Conservation (phyloP, 75 land plant genomes). For the Pinus taeda region DNA sequence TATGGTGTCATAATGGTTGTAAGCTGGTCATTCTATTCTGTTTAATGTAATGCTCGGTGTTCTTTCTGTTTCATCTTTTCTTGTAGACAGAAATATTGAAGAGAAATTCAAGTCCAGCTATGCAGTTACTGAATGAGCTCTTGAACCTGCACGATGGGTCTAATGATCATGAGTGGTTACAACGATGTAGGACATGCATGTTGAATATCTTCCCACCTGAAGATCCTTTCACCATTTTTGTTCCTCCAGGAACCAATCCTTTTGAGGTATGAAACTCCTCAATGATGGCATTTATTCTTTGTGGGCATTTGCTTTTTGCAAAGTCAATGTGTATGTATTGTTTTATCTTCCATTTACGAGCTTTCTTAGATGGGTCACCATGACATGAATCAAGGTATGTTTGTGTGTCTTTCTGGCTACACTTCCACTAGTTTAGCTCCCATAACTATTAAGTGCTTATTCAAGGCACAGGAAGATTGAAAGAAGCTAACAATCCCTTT, state of each 20-base stretch:
- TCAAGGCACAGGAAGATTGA: no score
- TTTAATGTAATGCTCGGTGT: background rate
- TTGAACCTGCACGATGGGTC: conserved; percentile 89
- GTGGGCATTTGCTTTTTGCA: no score
- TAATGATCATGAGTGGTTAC: conserved; percentile 84
- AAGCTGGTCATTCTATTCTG: background rate
- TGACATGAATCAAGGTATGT: background rate
- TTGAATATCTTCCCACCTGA: conserved; percentile 77
- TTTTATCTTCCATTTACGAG: background rate
- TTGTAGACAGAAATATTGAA: conserved; percentile 85
- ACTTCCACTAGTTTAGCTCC: background rate
- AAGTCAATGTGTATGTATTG: background rate
- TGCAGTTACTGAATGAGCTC: conserved; percentile 85
- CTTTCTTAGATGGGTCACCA: no score
- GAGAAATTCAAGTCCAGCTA: conserved; percentile 69
- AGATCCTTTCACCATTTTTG: conserved; percentile 83
- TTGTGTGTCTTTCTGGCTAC: background rate
- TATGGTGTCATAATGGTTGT: background rate
- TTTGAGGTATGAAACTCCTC: background rate
- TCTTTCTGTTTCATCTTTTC: conserved; percentile 6
- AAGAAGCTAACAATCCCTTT: no score
- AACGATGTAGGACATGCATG: conserved; percentile 64
- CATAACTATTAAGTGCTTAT: background rate
- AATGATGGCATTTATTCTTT: background rate
- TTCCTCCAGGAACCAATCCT: conserved; percentile 58